Conservation (phyloP, 2,329 filamentous ascomycete genomes). For the Penicillium sp. region DNA sequence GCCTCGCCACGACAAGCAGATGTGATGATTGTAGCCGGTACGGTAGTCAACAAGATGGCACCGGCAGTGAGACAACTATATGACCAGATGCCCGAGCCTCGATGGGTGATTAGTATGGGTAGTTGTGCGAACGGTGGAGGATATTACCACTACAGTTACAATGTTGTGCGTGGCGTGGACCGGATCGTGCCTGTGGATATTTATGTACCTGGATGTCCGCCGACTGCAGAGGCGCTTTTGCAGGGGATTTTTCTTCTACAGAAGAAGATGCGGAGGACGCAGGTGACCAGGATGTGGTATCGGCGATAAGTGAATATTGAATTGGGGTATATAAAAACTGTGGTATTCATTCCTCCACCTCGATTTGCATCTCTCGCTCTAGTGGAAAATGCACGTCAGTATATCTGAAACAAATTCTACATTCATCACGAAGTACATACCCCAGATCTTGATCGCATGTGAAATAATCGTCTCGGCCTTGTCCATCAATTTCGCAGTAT, state of each 20-base stretch:
- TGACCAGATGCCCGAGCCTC: constrained; percentile 91
- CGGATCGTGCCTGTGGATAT: constrained; percentile 76
- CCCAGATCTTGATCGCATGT: constrained; percentile 69
- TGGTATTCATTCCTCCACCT: constrained; percentile 34
- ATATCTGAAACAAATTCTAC: neutral
- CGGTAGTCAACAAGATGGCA: constrained; percentile 94
- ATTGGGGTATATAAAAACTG: neutral
- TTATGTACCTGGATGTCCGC: constrained; percentile 72
- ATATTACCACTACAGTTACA: constrained; percentile 86
- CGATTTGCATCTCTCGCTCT: constrained; percentile 41
- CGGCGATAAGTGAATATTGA: constrained; percentile 40
- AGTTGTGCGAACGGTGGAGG: constrained; percentile 81
- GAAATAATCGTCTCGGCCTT: constrained; percentile 69
- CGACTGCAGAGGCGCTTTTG: constrained; percentile 54
- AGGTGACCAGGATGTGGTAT: constrained; percentile 56
- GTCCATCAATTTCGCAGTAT: constrained; percentile 61
- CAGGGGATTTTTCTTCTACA: constrained; percentile 71
- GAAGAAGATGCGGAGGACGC: constrained; percentile 66
- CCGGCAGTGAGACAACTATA: constrained; percentile 87
- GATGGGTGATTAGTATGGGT: constrained; percentile 85
- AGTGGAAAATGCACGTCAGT: constrained; percentile 8
- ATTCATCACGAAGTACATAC: constrained; percentile 24
- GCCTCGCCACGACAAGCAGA: constrained; percentile 84
- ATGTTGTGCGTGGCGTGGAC: constrained; percentile 72
- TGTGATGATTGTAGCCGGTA: constrained; percentile 91